These are phyloP conservation scores for Xerocomellus dryophilus DNA, from an alignment of 768 basidiomycete species.

Conservation along the genomic window DNA sequence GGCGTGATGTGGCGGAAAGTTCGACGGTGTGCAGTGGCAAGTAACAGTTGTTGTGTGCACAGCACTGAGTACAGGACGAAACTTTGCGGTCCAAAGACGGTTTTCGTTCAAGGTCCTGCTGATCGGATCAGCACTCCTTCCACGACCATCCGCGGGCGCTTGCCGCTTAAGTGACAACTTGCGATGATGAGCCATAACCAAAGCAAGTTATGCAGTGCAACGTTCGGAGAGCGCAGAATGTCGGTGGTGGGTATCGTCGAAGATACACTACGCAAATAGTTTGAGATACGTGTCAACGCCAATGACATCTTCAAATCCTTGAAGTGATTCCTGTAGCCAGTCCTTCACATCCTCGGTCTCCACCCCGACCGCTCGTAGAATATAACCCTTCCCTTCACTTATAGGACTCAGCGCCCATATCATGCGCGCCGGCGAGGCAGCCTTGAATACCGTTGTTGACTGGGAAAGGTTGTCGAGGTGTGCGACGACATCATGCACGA, in stretches of 20 bases:
- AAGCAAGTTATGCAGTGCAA: no score
- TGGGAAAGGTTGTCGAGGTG: constrained; percentile 50
- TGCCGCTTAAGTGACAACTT: no score
- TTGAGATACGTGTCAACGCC: constrained; percentile 65
- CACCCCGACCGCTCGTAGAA: constrained; percentile 72
- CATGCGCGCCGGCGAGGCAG: constrained; percentile 50
- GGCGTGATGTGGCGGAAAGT: no score
- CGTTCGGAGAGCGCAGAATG: no score
- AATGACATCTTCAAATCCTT: constrained; percentile 48
- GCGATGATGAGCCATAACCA: not conserved
- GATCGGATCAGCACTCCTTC: no score
- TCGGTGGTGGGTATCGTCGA: not conserved
- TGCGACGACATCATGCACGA: constrained; percentile 45
- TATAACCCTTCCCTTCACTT: constrained; percentile 42
- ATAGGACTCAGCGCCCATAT: constrained; percentile 81
- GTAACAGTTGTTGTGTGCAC: no score
- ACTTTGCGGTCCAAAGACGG: no score
- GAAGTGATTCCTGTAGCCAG: constrained; percentile 63
- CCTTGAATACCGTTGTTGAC: constrained; percentile 60
- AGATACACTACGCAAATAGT: constrained; percentile 46
- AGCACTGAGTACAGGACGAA: no score
- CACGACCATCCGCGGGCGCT: no score
- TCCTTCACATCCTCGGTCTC: constrained; percentile 72
- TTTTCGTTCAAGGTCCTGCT: no score
- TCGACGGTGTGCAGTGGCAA: no score